phyloP scores from a whole-genome alignment of 305 asterid species.

The Rubia peregrina region DNA sequence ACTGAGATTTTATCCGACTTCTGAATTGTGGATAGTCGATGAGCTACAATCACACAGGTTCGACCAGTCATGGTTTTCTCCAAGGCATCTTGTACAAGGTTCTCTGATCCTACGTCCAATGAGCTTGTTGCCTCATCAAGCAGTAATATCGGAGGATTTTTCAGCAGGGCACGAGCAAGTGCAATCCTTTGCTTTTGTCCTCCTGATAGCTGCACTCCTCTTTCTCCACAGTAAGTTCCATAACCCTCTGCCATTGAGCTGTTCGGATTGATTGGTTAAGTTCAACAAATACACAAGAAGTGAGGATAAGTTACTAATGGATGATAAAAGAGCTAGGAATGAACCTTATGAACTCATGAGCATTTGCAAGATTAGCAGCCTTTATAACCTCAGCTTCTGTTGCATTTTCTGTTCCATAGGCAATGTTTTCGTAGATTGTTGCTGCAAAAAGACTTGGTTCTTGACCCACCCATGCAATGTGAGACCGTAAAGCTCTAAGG shows the following conservation, averaged over 20 bases:
- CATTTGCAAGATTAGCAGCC: conserved; percentile 49
- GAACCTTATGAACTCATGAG: conserved; percentile 55
- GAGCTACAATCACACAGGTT: conserved; percentile 42
- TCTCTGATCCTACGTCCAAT: conserved; percentile 42
- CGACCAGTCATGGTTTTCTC: conserved; percentile 41
- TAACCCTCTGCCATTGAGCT: conserved; percentile 51
- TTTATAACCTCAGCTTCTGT: conserved; percentile 39
- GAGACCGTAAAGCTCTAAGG: conserved; percentile 38
- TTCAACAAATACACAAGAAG: not conserved
- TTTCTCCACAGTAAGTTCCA: conserved; percentile 45
- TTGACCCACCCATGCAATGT: conserved; percentile 48
- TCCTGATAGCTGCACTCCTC: conserved; percentile 54
- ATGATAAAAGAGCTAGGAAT: not conserved
- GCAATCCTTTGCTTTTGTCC: conserved; percentile 62
- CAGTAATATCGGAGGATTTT: conserved; percentile 45
- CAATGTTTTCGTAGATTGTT: conserved; percentile 42
- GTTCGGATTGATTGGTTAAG: conserved; percentile 1
- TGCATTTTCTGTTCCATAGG: conserved; percentile 35
- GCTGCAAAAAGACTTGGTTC: conserved; percentile 50
- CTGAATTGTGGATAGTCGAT: conserved; percentile 39
- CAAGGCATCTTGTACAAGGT: conserved; percentile 42
- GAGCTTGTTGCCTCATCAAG: conserved; percentile 59
- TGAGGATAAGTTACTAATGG: not conserved
- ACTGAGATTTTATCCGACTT: conserved; percentile 39
- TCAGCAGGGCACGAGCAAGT: conserved; percentile 46